phyloP scores from a whole-genome alignment of 2,329 filamentous ascomycete species.

The Lachnellula occidentalis region DNA sequence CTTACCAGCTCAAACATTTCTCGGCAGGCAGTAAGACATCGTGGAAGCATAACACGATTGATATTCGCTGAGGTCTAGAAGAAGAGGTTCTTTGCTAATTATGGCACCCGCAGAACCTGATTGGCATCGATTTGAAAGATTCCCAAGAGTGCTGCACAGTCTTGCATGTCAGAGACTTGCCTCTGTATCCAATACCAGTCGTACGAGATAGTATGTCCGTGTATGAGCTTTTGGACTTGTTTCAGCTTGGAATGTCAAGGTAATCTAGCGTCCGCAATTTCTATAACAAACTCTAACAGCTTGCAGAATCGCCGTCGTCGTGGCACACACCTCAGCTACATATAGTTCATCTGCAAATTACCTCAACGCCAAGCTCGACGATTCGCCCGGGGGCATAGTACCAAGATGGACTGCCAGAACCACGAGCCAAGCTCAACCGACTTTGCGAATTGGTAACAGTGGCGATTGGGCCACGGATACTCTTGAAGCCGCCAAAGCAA shows the following conservation, averaged over 20 bases:
- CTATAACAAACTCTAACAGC: background rate
- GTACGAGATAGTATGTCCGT: slow-evolving; percentile 23
- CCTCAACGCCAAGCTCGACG: background rate
- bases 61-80: too few relatives aligned
- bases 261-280: background rate
- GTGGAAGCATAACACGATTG: too few relatives aligned
- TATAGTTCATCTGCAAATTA: background rate
- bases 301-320: slow-evolving; percentile 24
- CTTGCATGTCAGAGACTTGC: slow-evolving; percentile 23
- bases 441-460: background rate
- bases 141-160: background rate
- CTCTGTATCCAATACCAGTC: slow-evolving; percentile 26
- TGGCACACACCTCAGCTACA: too few relatives aligned
- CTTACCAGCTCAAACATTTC: background rate
- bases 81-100: background rate
- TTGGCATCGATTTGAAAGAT: slow-evolving; percentile 17
- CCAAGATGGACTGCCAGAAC: slow-evolving; percentile 14
- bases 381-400: background rate
- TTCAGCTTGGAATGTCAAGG: slow-evolving; percentile 27
- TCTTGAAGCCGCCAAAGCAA: slow-evolving; percentile 11
- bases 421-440: background rate
- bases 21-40: too few relatives aligned
- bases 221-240: slow-evolving; percentile 26
- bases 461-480: slow-evolving; percentile 15
- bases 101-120: slow-evolving; percentile 17